phyloP scores from a whole-genome alignment of 2,329 filamentous ascomycete genomes.

The Trichoderma citrinoviride region DNA sequence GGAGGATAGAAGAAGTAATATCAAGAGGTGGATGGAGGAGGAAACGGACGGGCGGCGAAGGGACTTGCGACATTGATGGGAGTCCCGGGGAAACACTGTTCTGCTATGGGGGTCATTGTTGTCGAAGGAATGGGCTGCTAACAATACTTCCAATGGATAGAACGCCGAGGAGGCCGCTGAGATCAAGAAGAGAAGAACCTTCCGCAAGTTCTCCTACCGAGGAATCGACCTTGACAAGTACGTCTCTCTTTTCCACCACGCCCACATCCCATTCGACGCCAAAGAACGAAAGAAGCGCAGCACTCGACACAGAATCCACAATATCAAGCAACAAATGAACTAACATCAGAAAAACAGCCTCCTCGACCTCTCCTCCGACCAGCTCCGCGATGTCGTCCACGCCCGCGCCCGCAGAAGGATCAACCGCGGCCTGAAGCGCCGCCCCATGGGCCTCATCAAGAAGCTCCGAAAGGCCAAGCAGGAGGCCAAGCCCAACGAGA shows the following conservation, averaged over 20 bases:
- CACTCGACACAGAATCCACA: not conserved
- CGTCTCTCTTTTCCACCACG: slow-evolving; percentile 39
- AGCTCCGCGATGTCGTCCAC: slow-evolving; percentile 99
- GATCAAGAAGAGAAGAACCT: slow-evolving; percentile 99
- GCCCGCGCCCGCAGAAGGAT: slow-evolving; percentile 97
- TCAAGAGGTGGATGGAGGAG: slow-evolving; percentile 24
- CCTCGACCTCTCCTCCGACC: slow-evolving; percentile 96
- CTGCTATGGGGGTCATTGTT: not conserved
- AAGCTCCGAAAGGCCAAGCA: slow-evolving; percentile 99
- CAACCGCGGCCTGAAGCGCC: slow-evolving; percentile 99
- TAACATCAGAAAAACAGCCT: slow-evolving; percentile 60
- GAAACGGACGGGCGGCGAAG: not conserved
- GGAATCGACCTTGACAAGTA: slow-evolving; percentile 99
- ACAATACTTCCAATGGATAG: slow-evolving; percentile 44
- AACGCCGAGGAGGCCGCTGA: slow-evolving; percentile 98
- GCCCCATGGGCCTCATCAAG: slow-evolving; percentile 99
- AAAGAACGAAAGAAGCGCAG: not conserved
- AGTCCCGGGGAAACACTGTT: not conserved
- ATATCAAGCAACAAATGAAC: not conserved
- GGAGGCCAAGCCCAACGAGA: slow-evolving; percentile 99
- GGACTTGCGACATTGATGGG: slow-evolving; percentile 19
- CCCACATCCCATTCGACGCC: not conserved
- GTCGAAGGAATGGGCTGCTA: not conserved
- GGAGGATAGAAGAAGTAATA: not conserved
- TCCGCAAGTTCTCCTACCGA: slow-evolving; percentile 99